A percentile compares a stretch with the other conserved stretches of the same genome.
Conservation (phyloP, 345 rosid species). For the Syzygium aqueum region DNA sequence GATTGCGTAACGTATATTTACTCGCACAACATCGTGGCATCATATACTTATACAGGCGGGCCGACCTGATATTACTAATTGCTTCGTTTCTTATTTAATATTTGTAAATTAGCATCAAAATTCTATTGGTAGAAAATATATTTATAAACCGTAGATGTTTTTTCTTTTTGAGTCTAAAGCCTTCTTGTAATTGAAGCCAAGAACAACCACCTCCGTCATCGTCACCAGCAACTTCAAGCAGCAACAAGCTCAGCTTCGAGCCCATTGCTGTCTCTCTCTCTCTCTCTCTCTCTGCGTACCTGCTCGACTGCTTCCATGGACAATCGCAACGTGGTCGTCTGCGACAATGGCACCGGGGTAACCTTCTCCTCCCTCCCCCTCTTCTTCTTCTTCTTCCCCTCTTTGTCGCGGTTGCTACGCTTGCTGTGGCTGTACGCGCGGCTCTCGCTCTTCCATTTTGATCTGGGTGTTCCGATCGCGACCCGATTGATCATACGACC, state of each 20-base stretch:
- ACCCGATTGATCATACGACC: neutral
- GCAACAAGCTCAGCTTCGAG: neutral
- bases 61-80: fast-evolving
- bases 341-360: constrained; percentile 99
- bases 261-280: neutral
- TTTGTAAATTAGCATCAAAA: neutral
- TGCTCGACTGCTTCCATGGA: constrained; percentile 36
- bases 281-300: neutral
- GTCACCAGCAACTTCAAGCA: neutral
- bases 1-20: neutral
- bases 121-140: neutral
- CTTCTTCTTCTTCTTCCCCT: neutral
- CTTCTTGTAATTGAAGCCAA: neutral
- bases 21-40: fast-evolving
- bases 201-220: neutral
- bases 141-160: neutral
- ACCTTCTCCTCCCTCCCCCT: neutral
- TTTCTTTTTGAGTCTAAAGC: neutral
- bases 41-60: neutral
- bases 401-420: neutral
- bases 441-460: neutral
- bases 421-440: neutral
- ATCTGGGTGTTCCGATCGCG: neutral
- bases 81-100: neutral
- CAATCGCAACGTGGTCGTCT: constrained; percentile 71